phyloP scores from a whole-genome alignment of 495 filamentous ascomycete species.

The Immersiella caudata region DNA sequence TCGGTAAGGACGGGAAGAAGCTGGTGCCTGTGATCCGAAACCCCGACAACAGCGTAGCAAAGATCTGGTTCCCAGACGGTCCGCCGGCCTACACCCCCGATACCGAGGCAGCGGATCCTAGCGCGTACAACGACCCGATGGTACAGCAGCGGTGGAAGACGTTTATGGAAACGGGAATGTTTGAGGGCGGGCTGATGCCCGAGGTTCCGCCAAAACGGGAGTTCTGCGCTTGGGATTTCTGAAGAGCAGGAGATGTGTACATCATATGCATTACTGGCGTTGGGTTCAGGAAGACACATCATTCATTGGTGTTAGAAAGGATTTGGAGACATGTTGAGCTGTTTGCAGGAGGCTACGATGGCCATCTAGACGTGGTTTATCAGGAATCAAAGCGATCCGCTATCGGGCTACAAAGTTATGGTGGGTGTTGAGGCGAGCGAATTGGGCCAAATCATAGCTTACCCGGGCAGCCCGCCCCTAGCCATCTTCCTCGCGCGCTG shows the following conservation, averaged over 20 bases:
- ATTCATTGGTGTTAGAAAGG: background rate
- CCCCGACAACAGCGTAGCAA: slow-evolving; percentile 49
- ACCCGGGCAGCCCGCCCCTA: slow-evolving; percentile 58
- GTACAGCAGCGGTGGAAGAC: slow-evolving; percentile 60
- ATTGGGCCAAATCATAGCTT: background rate
- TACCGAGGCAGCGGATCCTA: slow-evolving; percentile 52
- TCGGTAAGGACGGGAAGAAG: slow-evolving; percentile 27
- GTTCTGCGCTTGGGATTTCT: slow-evolving; percentile 74
- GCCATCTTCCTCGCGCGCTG: slow-evolving; percentile 79
- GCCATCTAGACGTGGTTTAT: background rate
- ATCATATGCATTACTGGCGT: slow-evolving; percentile 9
- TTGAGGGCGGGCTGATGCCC: slow-evolving; percentile 66
- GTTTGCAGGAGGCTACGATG: background rate
- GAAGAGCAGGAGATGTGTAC: slow-evolving; percentile 15
- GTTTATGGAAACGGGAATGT: slow-evolving; percentile 62
- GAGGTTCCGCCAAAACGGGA: slow-evolving; percentile 72
- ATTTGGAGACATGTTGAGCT: background rate
- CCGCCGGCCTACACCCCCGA: slow-evolving; percentile 60
- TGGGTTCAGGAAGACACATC: background rate
- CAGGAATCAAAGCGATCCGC: no score
- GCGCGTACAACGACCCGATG: slow-evolving; percentile 46
- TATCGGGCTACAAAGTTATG: background rate
- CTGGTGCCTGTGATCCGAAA: slow-evolving; percentile 38
- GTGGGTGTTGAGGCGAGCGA: background rate
- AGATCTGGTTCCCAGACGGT: slow-evolving; percentile 72